These are phyloP conservation scores for Epichloe sp. DNA, from an alignment of 2,329 filamentous ascomycete genomes.

Conservation along the genomic window DNA sequence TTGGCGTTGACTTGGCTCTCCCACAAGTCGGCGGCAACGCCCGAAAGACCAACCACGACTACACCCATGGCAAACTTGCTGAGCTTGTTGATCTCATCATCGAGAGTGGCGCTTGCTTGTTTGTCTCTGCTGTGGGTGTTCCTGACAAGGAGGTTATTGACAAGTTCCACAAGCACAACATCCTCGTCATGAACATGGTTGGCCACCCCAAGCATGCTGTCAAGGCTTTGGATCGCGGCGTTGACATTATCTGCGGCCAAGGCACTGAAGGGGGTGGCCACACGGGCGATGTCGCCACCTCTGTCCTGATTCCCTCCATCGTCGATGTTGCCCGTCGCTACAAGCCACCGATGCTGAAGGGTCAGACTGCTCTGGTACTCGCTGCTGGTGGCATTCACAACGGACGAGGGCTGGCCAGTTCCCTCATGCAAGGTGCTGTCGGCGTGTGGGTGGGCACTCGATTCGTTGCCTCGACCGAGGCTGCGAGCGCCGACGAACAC, in stretches of 20 bases:
- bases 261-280: slow-evolving; percentile 90
- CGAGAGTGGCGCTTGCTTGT: slow-evolving; percentile 68
- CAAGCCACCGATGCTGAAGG: slow-evolving; percentile 54
- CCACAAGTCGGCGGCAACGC: slow-evolving; percentile 77
- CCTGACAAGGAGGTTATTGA: slow-evolving; percentile 64
- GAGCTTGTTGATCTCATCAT: slow-evolving; percentile 81
- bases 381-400: slow-evolving; percentile 82
- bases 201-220: slow-evolving; percentile 82
- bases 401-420: slow-evolving; percentile 66
- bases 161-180: slow-evolving; percentile 62
- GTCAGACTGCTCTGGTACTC: slow-evolving; percentile 62
- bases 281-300: slow-evolving; percentile 75
- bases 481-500: slow-evolving; percentile 66
- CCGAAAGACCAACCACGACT: slow-evolving; percentile 88
- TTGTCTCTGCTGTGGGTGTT: slow-evolving; percentile 80
- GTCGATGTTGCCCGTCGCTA: slow-evolving; percentile 71
- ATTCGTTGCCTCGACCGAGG: slow-evolving; percentile 75
- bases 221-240: slow-evolving; percentile 75
- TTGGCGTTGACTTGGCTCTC: slow-evolving; percentile 83
- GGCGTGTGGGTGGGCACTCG: slow-evolving; percentile 93
- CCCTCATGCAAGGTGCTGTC: slow-evolving; percentile 74
- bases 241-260: slow-evolving; percentile 85
- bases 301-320: slow-evolving; percentile 76
- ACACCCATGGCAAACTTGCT: slow-evolving; percentile 79
- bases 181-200: slow-evolving; percentile 95